Evolutionary conservation across 1,284 basidiomycete genomes (phyloP), one percentile per base, ranked within the genome.

Genomic region (Heliocybe sulcata): DNA sequence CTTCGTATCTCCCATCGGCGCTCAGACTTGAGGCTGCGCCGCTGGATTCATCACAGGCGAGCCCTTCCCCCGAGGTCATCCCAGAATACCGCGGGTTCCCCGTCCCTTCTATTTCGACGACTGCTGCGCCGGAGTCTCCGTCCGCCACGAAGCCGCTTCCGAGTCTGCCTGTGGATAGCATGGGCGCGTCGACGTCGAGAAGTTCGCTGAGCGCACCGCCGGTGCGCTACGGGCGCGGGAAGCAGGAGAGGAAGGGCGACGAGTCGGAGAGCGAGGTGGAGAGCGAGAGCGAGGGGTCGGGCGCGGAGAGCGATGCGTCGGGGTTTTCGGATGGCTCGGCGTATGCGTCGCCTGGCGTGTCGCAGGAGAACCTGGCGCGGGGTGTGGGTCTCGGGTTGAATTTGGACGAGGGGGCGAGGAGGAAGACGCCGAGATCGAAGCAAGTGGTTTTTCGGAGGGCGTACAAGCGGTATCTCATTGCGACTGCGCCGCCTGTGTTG

Each of bases 401-500:
- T n/a, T 22, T 29, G n/a, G 47, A 26, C 3, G 25, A 49, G 14
- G 22, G 3, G 8, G 10, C 47, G 6, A 26, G 12, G 6, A 4
- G 20, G 14, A 67, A 67, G 31, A 57, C 73, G 3, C 71, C 73
- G 10, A 68, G 69, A 60, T 72, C 80, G 2, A 83, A 87, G 59
- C 84, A 84, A 47, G 79, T 85, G 55, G 76, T 96, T 52, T 77
- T 89, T 66, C 83, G 91, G 1, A 79, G 90, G 6, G 93, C 93
- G 14, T 93, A 92, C 73, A 98, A 98, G 71, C 87, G 94, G 8
- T 98, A 96, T 69, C 83, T 98, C 57, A 91, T 98, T 63, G 82
- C 88, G 3, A 81, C 80, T 0, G 87, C 92, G 0, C 94, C 94
- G 0, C 92, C 92, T 0, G 82, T 97, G 27, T 81, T 98, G 56